Base-by-base conservation (phyloP, 345 rosid genomes). In the Brassica incana region DNA sequence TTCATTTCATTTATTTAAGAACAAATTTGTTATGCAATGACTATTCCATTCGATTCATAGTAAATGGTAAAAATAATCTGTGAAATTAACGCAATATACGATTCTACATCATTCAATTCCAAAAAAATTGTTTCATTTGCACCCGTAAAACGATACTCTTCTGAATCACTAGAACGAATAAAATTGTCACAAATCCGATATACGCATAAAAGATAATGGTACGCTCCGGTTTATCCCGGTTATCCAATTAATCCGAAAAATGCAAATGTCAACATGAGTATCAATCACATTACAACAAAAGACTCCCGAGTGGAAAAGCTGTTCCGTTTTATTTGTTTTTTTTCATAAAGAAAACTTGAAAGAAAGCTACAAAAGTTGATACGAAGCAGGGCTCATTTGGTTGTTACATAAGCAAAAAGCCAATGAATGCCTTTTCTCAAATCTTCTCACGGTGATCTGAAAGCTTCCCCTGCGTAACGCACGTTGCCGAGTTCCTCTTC, bases 401-500 rank as follows among this genome's bases (percentile, higher is more conserved):
- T 11, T 74, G 30, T 25, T 4, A 67, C 48, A 74, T 68, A 16
- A 62, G 76, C 76, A 71, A 66, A 14, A 73, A 67, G 58, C 59
- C 74, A 67, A 67, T 25, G 58, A 79, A 33, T n/a, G 16, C 15
- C 56, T 67, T 64, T 64, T 69, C 82, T 52, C 54, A 63, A 43
- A 9, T 56, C 61, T 76, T 68, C 72, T 81, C 83, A 96, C 3
- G 97, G 97, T 50, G 97, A 91, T 85, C 99, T 85, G 90, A 96
- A 96, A 80, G 84, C 86, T 85, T 85, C 90, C 0, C 98, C 98
- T 0, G 99, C 97, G 67, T 88, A 96, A 9, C 89, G 88, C 52
- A 93, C 98, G 36, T 83, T 89, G 73, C 91, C 95, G 1, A 93
- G 98, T 56, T 93, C 99, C 88, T 95, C 98, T 80, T 95, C 99